Percentiles rank a stretch among this genome's conserved stretches.
phyloP scores from a whole-genome alignment of 345 rosid species.

The Passiflora organensis region DNA sequence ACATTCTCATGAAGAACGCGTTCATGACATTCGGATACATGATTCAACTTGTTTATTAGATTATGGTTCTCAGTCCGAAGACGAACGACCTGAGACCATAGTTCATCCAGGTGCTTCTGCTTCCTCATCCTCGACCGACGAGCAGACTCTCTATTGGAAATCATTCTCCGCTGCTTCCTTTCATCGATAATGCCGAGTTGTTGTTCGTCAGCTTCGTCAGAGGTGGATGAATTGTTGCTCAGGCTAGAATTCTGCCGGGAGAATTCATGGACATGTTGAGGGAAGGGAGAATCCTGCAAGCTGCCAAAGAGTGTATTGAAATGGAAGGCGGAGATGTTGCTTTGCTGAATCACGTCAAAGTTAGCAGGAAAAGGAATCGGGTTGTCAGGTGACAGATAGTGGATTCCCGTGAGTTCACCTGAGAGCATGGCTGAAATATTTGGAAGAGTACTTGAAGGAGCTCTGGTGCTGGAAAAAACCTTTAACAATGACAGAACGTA shows the following conservation, averaged over 20 bases:
- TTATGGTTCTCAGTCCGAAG: constrained; percentile 65
- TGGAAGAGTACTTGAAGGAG: constrained; percentile 7
- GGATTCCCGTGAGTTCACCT: constrained; percentile 47
- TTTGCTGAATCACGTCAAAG: constrained; percentile 32
- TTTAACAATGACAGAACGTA: constrained; percentile 3
- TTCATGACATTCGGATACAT: constrained; percentile 57
- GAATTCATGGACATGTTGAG: constrained; percentile 34
- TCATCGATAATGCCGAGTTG: constrained; percentile 63
- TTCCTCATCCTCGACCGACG: constrained; percentile 95
- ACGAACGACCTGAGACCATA: constrained; percentile 77
- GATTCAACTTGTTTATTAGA: constrained; percentile 63
- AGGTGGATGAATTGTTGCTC: constrained; percentile 67
- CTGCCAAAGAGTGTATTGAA: constrained; percentile 35
- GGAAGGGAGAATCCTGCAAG: constrained; percentile 29
- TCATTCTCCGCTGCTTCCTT: constrained; percentile 90
- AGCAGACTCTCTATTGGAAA: constrained; percentile 94
- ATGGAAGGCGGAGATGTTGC: constrained; percentile 34
- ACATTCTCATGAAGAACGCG: constrained; percentile 62
- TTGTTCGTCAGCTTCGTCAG: constrained; percentile 69
- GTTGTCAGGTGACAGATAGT: constrained; percentile 39
- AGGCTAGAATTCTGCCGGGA: constrained; percentile 34
- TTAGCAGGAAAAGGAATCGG: constrained; percentile 24
- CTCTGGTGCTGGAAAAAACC: background rate
- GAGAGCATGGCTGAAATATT: constrained; percentile 39
- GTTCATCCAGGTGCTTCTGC: constrained; percentile 92